Evolutionary conservation across 1,284 basidiomycete genomes (phyloP), one percentile per base, ranked within the genome.

Genomic region (Ustilago sp.): DNA sequence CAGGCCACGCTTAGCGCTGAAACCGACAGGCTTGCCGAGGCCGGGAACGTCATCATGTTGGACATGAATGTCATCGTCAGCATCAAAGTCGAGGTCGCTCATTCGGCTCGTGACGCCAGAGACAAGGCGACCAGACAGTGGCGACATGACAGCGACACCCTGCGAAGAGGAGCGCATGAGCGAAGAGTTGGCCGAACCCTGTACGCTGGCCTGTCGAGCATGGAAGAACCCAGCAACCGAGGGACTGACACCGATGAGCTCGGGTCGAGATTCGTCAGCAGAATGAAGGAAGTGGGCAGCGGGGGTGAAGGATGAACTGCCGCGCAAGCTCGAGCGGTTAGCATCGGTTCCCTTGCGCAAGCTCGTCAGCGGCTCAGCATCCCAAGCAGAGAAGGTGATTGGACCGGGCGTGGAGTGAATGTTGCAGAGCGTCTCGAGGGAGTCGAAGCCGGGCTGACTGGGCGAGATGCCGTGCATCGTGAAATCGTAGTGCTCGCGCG

Each of bases 401-500:
- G 74, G 74, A 36, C 74, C 74, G 2, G 74, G 74, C 4, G 74
- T 77, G 2, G 68, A 63, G 51, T 68, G 48, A 34, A 77, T 77
- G 74, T 77, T 68, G 67, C 64, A 77, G 28, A 77, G 58, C 32
- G 70, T 47, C 7, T 77, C 74, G 57, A 77, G 67, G 55, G 69
- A 58, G 43, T 77, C 70, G 38, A 67, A 64, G 8, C 66, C 66
- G 8, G 70, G 60, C 36, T 73, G 70, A 48, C 74, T 68, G n/a
- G 74, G 80, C 43, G 76, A 68, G 63, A 81, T 77, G 64, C 76
- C 82, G 53, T 82, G 72, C 64, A 83, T 75, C 51, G 76, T 66
- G 35, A 77, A 80, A 57, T 83, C 82, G 74, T 81, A 82, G 45
- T 78, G 77, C 63, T 80, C 81, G 43, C 73, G 68, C 17, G 77